A percentile compares a stretch with the other conserved stretches of the same genome.
Evolutionary conservation across 495 filamentous ascomycete species (phyloP).

Genomic region (Penicillium psychrofluorescens): DNA sequence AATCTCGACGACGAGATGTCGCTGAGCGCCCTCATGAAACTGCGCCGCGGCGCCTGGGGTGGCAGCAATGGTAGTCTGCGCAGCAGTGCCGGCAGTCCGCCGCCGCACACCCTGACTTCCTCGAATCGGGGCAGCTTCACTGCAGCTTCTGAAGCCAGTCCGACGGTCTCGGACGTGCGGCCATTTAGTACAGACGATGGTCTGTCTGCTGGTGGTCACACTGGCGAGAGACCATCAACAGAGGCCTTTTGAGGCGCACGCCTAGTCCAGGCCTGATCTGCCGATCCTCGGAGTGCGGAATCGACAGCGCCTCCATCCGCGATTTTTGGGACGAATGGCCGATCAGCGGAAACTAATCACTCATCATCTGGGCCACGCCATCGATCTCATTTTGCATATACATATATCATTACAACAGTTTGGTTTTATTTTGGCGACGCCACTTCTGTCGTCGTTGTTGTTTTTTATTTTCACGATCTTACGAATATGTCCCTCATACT

Average conservation of each 20-base stretch:
- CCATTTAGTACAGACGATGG: constrained; percentile 11
- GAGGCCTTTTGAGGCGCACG: too few species aligned
- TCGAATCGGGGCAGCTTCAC: constrained; percentile 33
- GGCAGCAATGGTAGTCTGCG: constrained; percentile 68
- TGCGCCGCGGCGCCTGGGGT: constrained; percentile 71
- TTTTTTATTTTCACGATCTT: too few species aligned
- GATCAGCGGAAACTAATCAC: too few species aligned
- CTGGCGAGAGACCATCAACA: not conserved
- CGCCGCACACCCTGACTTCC: constrained; percentile 25
- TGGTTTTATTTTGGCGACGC: too few species aligned
- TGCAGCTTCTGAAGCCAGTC: constrained; percentile 28
- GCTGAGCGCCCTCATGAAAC: constrained; percentile 60
- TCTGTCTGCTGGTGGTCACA: constrained; percentile 2
- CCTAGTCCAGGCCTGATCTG: constrained; percentile 6
- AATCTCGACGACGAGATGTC: constrained; percentile 64
- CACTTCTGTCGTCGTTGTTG: too few species aligned
- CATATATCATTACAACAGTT: too few species aligned
- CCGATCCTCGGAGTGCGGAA: constrained; percentile 6
- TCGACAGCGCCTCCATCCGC: too few species aligned
- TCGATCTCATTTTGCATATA: too few species aligned
- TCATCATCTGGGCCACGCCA: too few species aligned
- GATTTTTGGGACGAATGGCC: too few species aligned
- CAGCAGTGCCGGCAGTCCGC: constrained; percentile 57
- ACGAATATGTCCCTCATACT: too few species aligned
- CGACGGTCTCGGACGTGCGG: constrained; percentile 15